Evolutionary conservation across 2,329 filamentous ascomycete genomes (phyloP), one percentile per base, ranked within the genome.

Genomic region (Xylaria sp.): DNA sequence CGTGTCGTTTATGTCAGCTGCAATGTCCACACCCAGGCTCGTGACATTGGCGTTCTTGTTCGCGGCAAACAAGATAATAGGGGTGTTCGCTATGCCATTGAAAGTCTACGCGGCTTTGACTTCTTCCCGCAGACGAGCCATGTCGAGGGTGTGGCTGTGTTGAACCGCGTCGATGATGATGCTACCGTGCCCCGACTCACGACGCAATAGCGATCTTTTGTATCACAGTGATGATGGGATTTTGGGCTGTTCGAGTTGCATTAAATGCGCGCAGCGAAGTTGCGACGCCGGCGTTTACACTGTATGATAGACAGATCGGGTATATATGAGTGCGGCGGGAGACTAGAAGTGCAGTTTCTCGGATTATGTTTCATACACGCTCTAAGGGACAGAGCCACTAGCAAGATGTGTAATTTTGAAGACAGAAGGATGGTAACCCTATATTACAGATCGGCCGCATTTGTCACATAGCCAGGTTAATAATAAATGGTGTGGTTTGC

Each of bases 11-110:
- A 99, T 78, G 95, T 99, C 45, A 97, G 92, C 77, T 99, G 96
- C 75, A 99, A 99, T 76, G 96, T 99, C 71, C 96, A 99, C 77
- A 98, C 95, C 9, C 96, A 98, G 85, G 96, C 96, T 15, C 84
- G 96, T 60, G 96, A 99, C 79, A 90, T 99, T 0, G 96, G 94
- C 0, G 88, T 95, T 68, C 81, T 99, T 74, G 93, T 98, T 0
- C 86, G 90, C 39, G 94, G 94, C 0, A 80, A 87, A 74, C 78
- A 79, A 17, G 74, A 54, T 76, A 78, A 68, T 27, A 67, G 64
- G 51, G 72, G 72, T 57, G 80, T 80, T 25, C 81, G 85, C 68
- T 99, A 97, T 80, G 88, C 90, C 78, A 92, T 99, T 77, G 95
- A 98, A 84, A 97, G 92, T 76, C 80, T 99, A 53, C 86, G 91